These are phyloP conservation scores for Coelastrella sp. DNA, from an alignment of 139 green algal species.

Conservation along the genomic window DNA sequence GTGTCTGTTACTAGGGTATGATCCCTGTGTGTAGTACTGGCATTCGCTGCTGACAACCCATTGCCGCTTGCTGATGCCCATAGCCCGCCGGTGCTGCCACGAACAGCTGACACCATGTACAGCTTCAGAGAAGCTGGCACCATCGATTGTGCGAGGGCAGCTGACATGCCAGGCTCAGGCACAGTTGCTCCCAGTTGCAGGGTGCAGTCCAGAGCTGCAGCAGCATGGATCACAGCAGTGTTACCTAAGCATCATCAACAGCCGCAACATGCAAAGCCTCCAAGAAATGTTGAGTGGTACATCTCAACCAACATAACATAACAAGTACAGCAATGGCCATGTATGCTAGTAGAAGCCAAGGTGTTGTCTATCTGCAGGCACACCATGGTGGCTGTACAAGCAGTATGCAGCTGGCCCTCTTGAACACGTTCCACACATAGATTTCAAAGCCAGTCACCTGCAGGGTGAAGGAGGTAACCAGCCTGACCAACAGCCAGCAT, in stretches of 20 bases:
- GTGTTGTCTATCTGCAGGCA: no score
- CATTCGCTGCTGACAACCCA: neutral
- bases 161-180: constrained; percentile 30
- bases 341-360: no score
- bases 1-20: constrained; percentile 48
- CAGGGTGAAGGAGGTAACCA: constrained; percentile 61
- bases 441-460: neutral
- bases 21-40: constrained; percentile 42
- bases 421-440: no score
- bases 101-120: neutral
- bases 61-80: neutral
- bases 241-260: no score
- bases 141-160: constrained; percentile 18
- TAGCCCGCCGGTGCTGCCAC: constrained; percentile 14
- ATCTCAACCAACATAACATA: no score
- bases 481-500: neutral
- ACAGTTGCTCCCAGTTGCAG: constrained; percentile 74
- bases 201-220: constrained; percentile 56
- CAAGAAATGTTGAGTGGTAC: no score
- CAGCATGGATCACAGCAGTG: neutral
- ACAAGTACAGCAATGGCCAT: no score
- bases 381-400: no score
- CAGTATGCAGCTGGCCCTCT: no score
- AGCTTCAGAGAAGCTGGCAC: constrained; percentile 69
- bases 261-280: no score